phyloP scores from a whole-genome alignment of 768 basidiomycete species.

The Fistulinella prunicolor region DNA sequence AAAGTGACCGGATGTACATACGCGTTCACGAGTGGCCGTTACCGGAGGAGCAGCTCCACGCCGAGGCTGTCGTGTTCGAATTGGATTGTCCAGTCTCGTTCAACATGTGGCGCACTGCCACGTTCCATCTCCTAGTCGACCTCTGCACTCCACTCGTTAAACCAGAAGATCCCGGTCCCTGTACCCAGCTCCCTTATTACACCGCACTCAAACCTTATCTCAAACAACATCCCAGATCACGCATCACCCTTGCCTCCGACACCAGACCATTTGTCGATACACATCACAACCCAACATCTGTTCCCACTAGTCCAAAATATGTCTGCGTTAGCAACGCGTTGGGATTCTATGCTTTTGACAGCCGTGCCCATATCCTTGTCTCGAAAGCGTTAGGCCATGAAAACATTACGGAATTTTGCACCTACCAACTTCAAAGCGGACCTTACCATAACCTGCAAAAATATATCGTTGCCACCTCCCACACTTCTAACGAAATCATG shows the following conservation, averaged over 20 bases:
- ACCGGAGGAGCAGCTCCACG: constrained; percentile 23
- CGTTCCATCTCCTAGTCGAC: constrained; percentile 38
- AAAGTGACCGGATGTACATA: constrained; percentile 29
- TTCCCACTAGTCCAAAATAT: constrained; percentile 12
- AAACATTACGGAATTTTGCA: constrained; percentile 27
- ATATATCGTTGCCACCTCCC: constrained; percentile 34
- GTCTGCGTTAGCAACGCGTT: constrained; percentile 37
- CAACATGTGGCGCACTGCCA: constrained; percentile 42
- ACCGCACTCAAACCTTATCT: constrained; percentile 8
- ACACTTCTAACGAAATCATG: constrained; percentile 44
- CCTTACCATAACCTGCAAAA: constrained; percentile 37
- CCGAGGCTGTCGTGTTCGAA: constrained; percentile 41
- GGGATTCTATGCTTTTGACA: constrained; percentile 31
- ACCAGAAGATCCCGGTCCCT: constrained; percentile 1
- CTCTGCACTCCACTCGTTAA: constrained; percentile 23
- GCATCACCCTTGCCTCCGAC: constrained; percentile 24
- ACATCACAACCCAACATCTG: constrained; percentile 10
- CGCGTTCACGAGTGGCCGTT: constrained; percentile 47
- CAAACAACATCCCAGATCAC: constrained; percentile 14
- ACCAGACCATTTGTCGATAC: constrained; percentile 18
- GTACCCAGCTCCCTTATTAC: constrained; percentile 18
- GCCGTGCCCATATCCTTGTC: constrained; percentile 8
- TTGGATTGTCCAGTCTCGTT: constrained; percentile 39
- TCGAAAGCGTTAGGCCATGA: constrained; percentile 9
- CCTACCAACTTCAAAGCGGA: constrained; percentile 30